Percentiles rank a stretch among this genome's conserved stretches.
Conservation (phyloP, 2,329 filamentous ascomycete genomes). For the Beauveria caledonica region DNA sequence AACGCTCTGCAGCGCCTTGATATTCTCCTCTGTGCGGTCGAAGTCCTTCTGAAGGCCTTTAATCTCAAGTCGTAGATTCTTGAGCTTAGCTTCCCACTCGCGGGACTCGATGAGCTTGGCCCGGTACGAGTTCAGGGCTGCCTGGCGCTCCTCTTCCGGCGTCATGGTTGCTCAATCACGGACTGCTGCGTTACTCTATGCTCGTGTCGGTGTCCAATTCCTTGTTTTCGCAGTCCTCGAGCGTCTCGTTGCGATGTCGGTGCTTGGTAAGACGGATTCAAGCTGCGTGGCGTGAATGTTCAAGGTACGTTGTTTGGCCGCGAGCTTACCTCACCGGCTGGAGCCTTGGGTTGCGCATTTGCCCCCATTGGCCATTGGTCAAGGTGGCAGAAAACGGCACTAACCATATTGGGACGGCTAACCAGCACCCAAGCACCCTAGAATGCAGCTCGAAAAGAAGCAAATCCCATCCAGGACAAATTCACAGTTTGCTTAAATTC, state of each 20-base stretch:
- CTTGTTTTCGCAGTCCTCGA: background rate
- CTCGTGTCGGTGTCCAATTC: background rate
- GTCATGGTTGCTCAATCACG: constrained; percentile 31
- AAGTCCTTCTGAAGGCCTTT: constrained; percentile 93
- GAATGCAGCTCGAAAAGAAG: background rate
- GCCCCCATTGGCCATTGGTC: constrained; percentile 7
- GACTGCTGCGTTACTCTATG: constrained; percentile 1
- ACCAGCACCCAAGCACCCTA: background rate
- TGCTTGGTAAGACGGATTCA: background rate
- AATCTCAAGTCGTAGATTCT: constrained; percentile 87
- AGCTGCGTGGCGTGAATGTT: background rate
- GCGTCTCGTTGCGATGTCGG: background rate
- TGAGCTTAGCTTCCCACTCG: constrained; percentile 98
- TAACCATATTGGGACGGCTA: constrained; percentile 1
- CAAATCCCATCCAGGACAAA: background rate
- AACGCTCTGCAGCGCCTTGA: constrained; percentile 97
- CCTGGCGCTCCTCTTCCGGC: constrained; percentile 52
- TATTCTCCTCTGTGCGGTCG: constrained; percentile 96
- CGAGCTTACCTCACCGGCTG: constrained; percentile 35
- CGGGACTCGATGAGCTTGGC: constrained; percentile 82
- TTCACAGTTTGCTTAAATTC: background rate
- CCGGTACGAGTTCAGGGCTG: constrained; percentile 72
- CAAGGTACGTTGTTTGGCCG: constrained; percentile 4
- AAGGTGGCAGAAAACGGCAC: constrained; percentile 11
- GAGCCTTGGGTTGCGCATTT: constrained; percentile 17